These are phyloP conservation scores for Yarrowia sp. DNA, from an alignment of 805 yeast species.

Conservation along the genomic window DNA sequence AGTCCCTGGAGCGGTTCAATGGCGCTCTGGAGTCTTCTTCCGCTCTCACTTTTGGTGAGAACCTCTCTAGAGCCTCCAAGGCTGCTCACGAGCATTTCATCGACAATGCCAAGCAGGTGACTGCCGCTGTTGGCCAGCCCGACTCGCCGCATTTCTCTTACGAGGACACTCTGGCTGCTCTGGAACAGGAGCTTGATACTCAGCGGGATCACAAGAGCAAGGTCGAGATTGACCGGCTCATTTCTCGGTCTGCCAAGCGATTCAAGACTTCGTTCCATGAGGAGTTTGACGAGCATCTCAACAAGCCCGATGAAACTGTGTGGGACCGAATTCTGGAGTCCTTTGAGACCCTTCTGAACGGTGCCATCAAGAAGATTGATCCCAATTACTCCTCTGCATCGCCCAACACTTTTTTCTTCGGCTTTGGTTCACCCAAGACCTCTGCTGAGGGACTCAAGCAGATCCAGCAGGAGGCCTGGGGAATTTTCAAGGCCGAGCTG, in stretches of 20 bases:
- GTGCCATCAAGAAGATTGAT: constrained; percentile 39
- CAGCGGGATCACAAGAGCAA: constrained; percentile 38
- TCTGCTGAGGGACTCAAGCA: constrained; percentile 13
- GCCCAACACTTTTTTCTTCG: not conserved
- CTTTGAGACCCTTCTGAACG: constrained; percentile 43
- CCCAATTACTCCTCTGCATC: constrained; percentile 2
- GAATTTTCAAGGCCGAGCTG: constrained; percentile 52
- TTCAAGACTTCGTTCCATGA: constrained; percentile 38
- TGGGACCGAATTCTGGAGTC: constrained; percentile 59
- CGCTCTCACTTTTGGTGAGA: constrained; percentile 32
- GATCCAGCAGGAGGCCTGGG: constrained; percentile 62
- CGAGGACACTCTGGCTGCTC: constrained; percentile 32
- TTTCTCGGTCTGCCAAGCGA: constrained; percentile 35
- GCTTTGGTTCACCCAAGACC: constrained; percentile 6
- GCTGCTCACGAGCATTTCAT: constrained; percentile 35
- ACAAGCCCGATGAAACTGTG: constrained; percentile 48
- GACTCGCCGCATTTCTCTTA: constrained; percentile 35
- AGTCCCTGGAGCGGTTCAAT: constrained; percentile 9
- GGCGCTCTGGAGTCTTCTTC: constrained; percentile 29
- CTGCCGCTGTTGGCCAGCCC: constrained; percentile 31
- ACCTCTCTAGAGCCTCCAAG: constrained; percentile 32
- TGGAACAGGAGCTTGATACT: constrained; percentile 38
- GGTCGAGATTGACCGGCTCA: constrained; percentile 44
- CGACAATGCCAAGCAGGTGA: constrained; percentile 39
- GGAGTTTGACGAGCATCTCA: constrained; percentile 47